Evolutionary conservation across 768 basidiomycete species (phyloP).

Genomic region (Agaricus blazei): DNA sequence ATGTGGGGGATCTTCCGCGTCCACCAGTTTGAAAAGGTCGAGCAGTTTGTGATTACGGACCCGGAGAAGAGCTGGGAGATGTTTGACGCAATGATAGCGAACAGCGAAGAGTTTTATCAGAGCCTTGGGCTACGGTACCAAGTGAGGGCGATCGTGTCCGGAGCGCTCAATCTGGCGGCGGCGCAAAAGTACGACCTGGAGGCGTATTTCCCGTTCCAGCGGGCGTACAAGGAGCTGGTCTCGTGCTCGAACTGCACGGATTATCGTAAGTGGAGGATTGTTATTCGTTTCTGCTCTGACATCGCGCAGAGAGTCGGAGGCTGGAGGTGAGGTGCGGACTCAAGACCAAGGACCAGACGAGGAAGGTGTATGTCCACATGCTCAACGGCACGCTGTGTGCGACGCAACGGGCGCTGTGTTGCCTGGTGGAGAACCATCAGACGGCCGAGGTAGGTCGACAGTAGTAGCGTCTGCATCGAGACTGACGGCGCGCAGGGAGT

Average conservation of each 20-base stretch:
- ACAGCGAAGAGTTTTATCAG: slow-evolving; percentile 94
- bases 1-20: slow-evolving; percentile 99
- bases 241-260: slow-evolving; percentile 99
- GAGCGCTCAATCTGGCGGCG: slow-evolving; percentile 94
- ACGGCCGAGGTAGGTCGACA: slow-evolving; percentile 72
- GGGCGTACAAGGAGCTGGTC: slow-evolving; percentile 93
- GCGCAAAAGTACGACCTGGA: slow-evolving; percentile 97
- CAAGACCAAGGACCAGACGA: slow-evolving; percentile 84
- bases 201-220: slow-evolving; percentile 99
- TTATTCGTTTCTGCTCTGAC: not conserved
- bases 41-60: slow-evolving; percentile 93
- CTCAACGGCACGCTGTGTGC: slow-evolving; percentile 97
- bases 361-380: slow-evolving; percentile 98
- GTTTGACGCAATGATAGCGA: slow-evolving; percentile 87
- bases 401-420: slow-evolving; percentile 94
- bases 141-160: slow-evolving; percentile 91
- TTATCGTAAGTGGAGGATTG: slow-evolving; percentile 68
- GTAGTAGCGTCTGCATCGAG: not conserved
- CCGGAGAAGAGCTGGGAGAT: slow-evolving; percentile 93
- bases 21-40: slow-evolving; percentile 99
- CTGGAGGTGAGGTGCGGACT: slow-evolving; percentile 92
- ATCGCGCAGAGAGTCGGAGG: slow-evolving; percentile 72
- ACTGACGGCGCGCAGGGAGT: slow-evolving; percentile 59
- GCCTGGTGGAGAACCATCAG: slow-evolving; percentile 98
- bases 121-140: slow-evolving; percentile 90